Evolutionary conservation across 108 stramenopile genomes (phyloP).

Genomic region (Cyclostephanos tholiformis): DNA sequence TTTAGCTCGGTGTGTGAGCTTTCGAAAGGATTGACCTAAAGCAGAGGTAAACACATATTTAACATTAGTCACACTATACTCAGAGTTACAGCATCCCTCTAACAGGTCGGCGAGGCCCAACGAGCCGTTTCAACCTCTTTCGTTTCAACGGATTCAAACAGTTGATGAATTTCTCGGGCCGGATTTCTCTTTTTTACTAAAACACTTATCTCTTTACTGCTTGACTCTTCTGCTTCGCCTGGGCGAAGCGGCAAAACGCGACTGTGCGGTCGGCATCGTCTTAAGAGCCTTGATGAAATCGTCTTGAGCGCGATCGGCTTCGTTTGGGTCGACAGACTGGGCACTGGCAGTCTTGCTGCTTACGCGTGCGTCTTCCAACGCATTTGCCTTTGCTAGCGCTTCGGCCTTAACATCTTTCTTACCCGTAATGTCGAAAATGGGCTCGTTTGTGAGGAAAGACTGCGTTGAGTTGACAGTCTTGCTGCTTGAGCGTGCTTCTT

Average conservation of each 20-base stretch:
- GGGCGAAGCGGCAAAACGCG: too few species aligned
- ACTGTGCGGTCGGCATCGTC: neutral
- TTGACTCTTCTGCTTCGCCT: too few species aligned
- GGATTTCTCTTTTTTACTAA: too few species aligned
- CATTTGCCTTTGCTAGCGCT: neutral
- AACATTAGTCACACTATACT: too few species aligned
- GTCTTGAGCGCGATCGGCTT: neutral
- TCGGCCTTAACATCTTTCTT: neutral
- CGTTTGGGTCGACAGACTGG: neutral
- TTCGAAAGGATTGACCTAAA: too few species aligned
- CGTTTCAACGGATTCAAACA: neutral
- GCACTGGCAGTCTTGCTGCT: neutral
- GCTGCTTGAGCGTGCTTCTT: neutral
- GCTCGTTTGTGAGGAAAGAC: too few species aligned
- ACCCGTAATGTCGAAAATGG: neutral
- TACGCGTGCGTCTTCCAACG: neutral
- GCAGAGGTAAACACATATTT: too few species aligned
- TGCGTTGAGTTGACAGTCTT: neutral
- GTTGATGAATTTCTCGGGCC: too few species aligned
- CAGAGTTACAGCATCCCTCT: too few species aligned
- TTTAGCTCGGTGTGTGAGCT: conserved; percentile 26
- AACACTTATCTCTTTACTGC: neutral
- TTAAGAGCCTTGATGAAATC: neutral
- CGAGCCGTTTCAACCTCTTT: neutral
- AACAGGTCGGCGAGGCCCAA: neutral